Evolutionary conservation across 2,329 filamentous ascomycete species (phyloP).

Genomic region (Immersiporthe knoxdaviesiana): DNA sequence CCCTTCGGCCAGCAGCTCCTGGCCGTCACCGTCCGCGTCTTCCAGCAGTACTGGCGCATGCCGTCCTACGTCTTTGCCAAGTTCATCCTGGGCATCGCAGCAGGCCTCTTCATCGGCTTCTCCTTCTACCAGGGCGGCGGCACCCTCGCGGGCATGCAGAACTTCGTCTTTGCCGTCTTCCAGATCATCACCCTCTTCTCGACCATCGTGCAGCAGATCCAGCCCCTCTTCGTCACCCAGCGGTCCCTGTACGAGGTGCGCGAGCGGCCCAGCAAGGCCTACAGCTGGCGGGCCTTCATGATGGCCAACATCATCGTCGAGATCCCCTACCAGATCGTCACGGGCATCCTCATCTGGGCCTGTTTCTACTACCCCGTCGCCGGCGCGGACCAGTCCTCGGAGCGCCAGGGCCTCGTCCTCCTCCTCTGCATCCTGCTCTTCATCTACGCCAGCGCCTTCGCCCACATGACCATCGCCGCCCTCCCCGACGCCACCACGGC

Average conservation of each 20-base stretch:
- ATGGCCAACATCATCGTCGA: slow-evolving; percentile 73
- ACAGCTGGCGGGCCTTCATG: slow-evolving; percentile 77
- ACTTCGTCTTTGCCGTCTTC: slow-evolving; percentile 75
- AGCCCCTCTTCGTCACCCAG: slow-evolving; percentile 77
- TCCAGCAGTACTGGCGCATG: slow-evolving; percentile 83
- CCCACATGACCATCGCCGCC: slow-evolving; percentile 73
- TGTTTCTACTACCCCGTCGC: slow-evolving; percentile 70
- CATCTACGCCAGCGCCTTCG: slow-evolving; percentile 72
- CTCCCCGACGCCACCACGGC: slow-evolving; percentile 72
- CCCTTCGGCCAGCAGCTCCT: slow-evolving; percentile 68
- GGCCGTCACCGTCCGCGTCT: slow-evolving; percentile 69
- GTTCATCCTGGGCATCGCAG: slow-evolving; percentile 59
- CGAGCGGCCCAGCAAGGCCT: slow-evolving; percentile 73
- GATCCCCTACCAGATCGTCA: slow-evolving; percentile 70
- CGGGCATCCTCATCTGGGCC: slow-evolving; percentile 64
- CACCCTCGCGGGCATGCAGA: slow-evolving; percentile 71
- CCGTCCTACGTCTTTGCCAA: slow-evolving; percentile 80
- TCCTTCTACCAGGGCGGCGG: slow-evolving; percentile 63
- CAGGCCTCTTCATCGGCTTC: slow-evolving; percentile 74
- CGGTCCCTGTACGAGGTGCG: slow-evolving; percentile 76
- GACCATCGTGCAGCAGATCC: slow-evolving; percentile 70
- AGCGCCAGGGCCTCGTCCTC: slow-evolving; percentile 67
- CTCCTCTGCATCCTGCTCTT: slow-evolving; percentile 68
- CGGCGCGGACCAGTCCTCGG: slow-evolving; percentile 48
- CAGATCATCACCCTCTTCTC: slow-evolving; percentile 77